Evolutionary conservation across 2,329 filamentous ascomycete genomes (phyloP), one percentile per base, ranked within the genome.

Genomic region (Tolypocladium nubicola): DNA sequence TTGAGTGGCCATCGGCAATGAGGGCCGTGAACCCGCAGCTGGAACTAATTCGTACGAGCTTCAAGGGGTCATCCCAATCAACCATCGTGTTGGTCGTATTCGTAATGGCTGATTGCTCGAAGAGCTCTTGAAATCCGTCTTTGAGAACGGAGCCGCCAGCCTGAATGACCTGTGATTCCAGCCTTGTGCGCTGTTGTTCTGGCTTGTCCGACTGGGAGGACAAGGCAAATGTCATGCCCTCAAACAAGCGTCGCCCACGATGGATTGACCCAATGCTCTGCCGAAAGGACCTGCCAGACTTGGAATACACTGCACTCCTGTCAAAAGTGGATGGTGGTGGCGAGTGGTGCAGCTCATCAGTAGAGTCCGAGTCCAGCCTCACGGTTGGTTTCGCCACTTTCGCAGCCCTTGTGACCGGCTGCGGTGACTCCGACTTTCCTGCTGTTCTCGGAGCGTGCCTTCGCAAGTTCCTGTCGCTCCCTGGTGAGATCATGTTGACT

Each of bases 191-290:
- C 61, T 82, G 63, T 53, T 70, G 64, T 65, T 69, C 66, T 33
- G 72, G 47, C 45, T 75, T 73, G 35, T 71, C 73, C 0, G 73
- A 70, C 63, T 79, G 78, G 60, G 90, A 89, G 0, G 90, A 93
- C 13, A 96, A 81, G 0, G 91, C 91, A 71, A 97, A 97, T 0
- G 84, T 84, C 91, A 97, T 96, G 47, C 86, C 84, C 1, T 80
- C 73, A 65, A 97, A 96, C 0, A 95, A 52, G 3, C 65, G 60
- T 10, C 65, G 60, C 3, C 59, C 67, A 60, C 63, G 65, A 61
- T 61, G 60, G 39, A 56, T 65, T 57, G 64, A 59, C 10, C 59
- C 64, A 9, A 71, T 56, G 39, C 64, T 69, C 54, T 67, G 66
- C 19, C 65, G 63, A 26, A 66, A 66, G 1, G 61, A 63, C 41